These are phyloP conservation scores for Linum trigynum DNA, from an alignment of 345 rosid species.

Conservation along the genomic window DNA sequence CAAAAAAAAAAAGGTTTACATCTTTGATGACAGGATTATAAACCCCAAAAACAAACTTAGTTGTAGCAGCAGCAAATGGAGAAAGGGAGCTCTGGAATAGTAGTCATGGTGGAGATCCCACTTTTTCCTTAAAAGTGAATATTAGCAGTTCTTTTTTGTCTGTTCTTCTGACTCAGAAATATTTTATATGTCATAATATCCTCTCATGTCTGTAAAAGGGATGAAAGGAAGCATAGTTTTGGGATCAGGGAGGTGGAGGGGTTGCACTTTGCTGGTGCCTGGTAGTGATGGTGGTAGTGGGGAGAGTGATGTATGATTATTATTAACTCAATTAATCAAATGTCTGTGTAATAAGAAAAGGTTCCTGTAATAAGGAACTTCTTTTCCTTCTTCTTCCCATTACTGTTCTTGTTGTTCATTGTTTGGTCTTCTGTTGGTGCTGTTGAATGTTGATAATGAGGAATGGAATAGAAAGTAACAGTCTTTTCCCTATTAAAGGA, in stretches of 20 bases:
- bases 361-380: neutral
- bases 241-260: neutral
- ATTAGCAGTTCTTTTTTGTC: neutral
- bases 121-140: neutral
- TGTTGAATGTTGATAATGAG: too few relatives aligned
- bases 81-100: too few relatives aligned
- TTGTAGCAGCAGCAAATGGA: too few relatives aligned
- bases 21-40: constrained; percentile 2
- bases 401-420: too few relatives aligned
- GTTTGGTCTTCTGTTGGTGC: neutral
- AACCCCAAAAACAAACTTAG: constrained; percentile 27
- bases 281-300: neutral
- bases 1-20: constrained; percentile 32
- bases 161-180: neutral
- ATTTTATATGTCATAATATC: too few relatives aligned
- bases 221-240: neutral
- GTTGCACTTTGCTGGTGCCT: neutral
- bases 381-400: neutral
- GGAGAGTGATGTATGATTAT: neutral
- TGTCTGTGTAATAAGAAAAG: neutral
- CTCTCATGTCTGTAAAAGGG: neutral
- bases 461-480: too few relatives aligned
- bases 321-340: neutral
- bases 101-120: neutral
- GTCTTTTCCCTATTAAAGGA: too few relatives aligned